Conservation (phyloP, 306 rosid species). For the Vigna angularis region DNA sequence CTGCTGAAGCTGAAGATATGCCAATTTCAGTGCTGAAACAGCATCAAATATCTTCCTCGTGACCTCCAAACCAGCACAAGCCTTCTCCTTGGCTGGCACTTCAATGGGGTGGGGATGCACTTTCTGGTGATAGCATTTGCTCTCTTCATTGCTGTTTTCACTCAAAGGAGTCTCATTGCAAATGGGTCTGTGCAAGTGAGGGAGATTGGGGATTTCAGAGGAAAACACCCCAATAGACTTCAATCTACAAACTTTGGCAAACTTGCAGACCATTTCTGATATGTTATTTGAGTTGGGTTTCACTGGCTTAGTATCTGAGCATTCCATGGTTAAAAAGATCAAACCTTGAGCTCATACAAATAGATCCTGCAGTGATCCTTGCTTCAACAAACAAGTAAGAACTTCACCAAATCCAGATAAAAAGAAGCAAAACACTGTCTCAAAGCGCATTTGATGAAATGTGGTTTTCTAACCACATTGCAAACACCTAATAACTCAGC, state of each 20-base stretch:
- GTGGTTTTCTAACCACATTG: conserved; percentile 33
- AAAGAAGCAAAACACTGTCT: neutral
- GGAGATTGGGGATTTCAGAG: conserved; percentile 57
- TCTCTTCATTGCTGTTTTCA: conserved; percentile 53
- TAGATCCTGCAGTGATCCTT: conserved; percentile 40
- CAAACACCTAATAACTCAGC: conserved; percentile 34
- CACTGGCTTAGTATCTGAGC: conserved; percentile 53
- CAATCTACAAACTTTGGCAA: conserved; percentile 72
- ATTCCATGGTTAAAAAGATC: conserved; percentile 58
- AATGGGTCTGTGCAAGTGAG: conserved; percentile 47
- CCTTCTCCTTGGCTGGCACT: conserved; percentile 36
- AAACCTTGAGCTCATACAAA: conserved; percentile 45
- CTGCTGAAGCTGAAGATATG: conserved; percentile 82
- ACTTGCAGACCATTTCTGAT: conserved; percentile 73
- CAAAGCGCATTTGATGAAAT: conserved; percentile 19
- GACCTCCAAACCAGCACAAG: conserved; percentile 46
- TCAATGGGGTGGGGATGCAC: conserved; percentile 58
- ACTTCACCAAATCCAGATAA: conserved; percentile 28
- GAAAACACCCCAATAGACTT: conserved; percentile 81
- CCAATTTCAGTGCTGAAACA: conserved; percentile 72
- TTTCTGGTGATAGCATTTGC: conserved; percentile 46
- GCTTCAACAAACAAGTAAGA: conserved; percentile 36
- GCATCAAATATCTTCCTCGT: conserved; percentile 60
- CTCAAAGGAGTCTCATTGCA: conserved; percentile 40
- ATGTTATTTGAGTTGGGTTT: conserved; percentile 73